Evolutionary conservation across 495 filamentous ascomycete species (phyloP), one percentile per base, ranked within the genome.

Genomic region (Emericellopsis terricola): DNA sequence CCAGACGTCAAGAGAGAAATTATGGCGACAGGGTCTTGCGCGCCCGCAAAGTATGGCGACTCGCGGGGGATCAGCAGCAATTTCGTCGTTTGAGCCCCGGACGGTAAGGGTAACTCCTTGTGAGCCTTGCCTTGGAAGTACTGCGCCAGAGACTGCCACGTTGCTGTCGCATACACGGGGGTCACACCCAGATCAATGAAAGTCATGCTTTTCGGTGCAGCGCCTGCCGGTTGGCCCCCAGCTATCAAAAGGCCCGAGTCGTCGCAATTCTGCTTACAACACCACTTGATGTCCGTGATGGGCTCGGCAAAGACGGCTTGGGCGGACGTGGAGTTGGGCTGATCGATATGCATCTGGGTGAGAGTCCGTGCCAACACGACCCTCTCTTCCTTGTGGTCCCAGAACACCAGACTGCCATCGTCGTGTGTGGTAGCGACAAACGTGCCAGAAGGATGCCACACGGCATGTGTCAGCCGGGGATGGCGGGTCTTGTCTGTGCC

Each of bases 391-490:
- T 84, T 91, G 2, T 78, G 58, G 59, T 96, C 91, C 91, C 91
- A 97, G 33, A 96, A 72, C 0, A 87, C 89, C 20, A 97, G 48
- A 39, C 76, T 87, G 3, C 76, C 76, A 49, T 96, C 87, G 40
- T 94, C 86, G 45, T 96, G 78, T 8, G 78, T 77, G 0, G 81
- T 92, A 34, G 86, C 50, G 26, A 94, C 54, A 44, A 96, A 97
- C 0, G 80, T 89, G 0, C 89, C 89, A 17, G 85, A 91, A 1
- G 89, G 89, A 56, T 97, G 89, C 89, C 89, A 97, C 23, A 83
- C 45, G 0, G 79, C 86, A 37, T 84, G 76, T 1, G 68, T 78
- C 38, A 97, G 51, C 32, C 60, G 65, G 8, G 87, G 87, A 38
- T 56, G 75, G 36, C 82, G 66, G 43, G 76, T 65, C 17, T 64